Conservation (phyloP, 176 grass and related monocot species). For the Oryza officinalis region DNA sequence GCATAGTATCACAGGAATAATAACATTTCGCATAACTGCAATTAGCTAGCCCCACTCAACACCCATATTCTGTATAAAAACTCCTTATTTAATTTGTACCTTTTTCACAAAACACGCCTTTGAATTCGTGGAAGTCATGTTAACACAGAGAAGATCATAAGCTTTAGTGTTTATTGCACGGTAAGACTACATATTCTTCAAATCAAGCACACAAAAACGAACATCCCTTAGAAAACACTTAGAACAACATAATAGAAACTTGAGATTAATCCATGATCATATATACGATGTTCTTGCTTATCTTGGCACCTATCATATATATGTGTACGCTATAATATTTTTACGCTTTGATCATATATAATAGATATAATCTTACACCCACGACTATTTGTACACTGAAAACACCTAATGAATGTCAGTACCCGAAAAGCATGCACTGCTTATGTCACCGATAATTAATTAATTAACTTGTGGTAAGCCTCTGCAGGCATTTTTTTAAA, state of each 20-base stretch:
- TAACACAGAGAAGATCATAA: no score
- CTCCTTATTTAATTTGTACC: no score
- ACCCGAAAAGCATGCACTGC: background rate
- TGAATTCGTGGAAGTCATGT: background rate
- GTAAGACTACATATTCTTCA: background rate
- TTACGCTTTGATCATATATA: no score
- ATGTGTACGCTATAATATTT: no score
- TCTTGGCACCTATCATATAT: no score
- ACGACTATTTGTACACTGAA: no score
- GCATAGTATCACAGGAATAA: background rate
- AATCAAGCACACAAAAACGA: background rate
- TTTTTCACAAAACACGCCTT: background rate
- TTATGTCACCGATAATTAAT: background rate
- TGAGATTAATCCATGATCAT: background rate
- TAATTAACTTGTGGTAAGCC: background rate
- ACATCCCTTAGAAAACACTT: background rate
- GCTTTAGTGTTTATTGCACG: background rate
- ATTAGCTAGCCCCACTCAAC: background rate
- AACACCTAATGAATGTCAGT: background rate
- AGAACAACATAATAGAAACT: background rate
- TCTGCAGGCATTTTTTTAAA: background rate
- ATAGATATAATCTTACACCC: no score
- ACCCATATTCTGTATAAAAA: no score
- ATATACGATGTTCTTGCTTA: no score
- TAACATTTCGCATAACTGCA: background rate